phyloP scores from a whole-genome alignment of 2,329 filamentous ascomycete genomes.

The Aspergillus fumigatus region DNA sequence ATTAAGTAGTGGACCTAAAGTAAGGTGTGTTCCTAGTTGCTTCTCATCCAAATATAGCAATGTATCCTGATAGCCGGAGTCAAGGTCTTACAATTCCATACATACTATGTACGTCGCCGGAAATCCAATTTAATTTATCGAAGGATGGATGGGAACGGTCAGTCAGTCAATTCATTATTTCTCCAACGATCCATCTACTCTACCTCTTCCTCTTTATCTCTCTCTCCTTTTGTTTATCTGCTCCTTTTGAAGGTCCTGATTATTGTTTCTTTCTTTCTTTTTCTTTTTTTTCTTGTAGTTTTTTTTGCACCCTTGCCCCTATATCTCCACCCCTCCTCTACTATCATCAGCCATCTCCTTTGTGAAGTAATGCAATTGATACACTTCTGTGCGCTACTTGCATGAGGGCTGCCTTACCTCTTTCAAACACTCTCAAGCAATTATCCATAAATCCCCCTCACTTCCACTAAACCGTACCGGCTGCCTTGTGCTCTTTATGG shows the following conservation, averaged over 20 bases:
- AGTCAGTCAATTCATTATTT: not conserved
- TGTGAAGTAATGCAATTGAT: not conserved
- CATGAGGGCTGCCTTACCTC: not conserved
- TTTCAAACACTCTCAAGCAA: not conserved
- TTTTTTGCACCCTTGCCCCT: not conserved
- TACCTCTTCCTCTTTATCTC: not conserved
- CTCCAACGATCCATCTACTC: not conserved
- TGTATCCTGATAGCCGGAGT: not conserved
- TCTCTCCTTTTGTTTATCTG: not conserved
- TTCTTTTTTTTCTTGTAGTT: not conserved
- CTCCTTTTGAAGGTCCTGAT: not conserved
- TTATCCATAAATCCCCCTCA: not conserved
- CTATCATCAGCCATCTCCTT: not conserved
- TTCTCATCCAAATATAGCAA: not conserved
- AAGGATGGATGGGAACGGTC: not conserved
- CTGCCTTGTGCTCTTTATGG: not conserved
- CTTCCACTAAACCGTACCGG: not conserved
- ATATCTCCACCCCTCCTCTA: not conserved
- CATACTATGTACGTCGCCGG: not conserved
- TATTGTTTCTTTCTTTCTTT: not conserved
- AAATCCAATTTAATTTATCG: not conserved
- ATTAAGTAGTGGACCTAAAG: not conserved
- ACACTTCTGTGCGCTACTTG: not conserved
- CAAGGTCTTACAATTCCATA: not conserved
- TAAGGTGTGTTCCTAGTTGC: not conserved